Evolutionary conservation across 768 basidiomycete species (phyloP), one percentile per base, ranked within the genome.

Genomic region (Psilocybe subaeruginosa): DNA sequence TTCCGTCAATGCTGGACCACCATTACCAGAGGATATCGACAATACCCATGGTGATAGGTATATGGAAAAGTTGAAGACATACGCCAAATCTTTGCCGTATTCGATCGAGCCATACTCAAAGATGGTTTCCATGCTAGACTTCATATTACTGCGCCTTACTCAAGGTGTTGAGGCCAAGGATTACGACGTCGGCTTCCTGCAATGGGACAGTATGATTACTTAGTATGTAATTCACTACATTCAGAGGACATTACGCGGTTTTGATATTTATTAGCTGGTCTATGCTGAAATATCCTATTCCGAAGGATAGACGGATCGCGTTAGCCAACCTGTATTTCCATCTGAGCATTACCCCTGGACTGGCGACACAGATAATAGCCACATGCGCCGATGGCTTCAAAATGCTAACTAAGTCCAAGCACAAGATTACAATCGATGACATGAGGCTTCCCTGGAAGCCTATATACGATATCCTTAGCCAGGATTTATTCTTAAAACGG

Each of bases 211-310:
- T 67, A 88, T 92, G 87, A 69, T 91, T 53, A 81, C 80, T 52
- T 86, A 90, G 88, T 91, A 72, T 66, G 89, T 83, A 46, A 19
- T 16, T 58, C 45, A 8, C 57, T 17, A 30, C 27, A 9, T 48
- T 46, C 11, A 56, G 30, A 59, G 56, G 35, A 23, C 49, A 56
- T 54, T 57, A 62, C 50, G 45, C 35, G 56, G 48, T 35, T 35
- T 8, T 50, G n/a, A 60, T 23, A 67, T 61, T 55, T 17, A 47
- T 23, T 54, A 93, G 91, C 70, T 95, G 93, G 92, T 74, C 77
- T 48, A 88, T 88, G 78, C 82, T 95, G 72, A 92, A 93, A 69
- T 95, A 94, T 69, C 93, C 92, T 37, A 88, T 96, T 68, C 92
- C 91, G 58, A 89, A 90, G 70, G 86, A 87, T 62, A 89, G 86